Base-by-base conservation (phyloP, 140 eudicot species). In the Flaveria floridana region DNA sequence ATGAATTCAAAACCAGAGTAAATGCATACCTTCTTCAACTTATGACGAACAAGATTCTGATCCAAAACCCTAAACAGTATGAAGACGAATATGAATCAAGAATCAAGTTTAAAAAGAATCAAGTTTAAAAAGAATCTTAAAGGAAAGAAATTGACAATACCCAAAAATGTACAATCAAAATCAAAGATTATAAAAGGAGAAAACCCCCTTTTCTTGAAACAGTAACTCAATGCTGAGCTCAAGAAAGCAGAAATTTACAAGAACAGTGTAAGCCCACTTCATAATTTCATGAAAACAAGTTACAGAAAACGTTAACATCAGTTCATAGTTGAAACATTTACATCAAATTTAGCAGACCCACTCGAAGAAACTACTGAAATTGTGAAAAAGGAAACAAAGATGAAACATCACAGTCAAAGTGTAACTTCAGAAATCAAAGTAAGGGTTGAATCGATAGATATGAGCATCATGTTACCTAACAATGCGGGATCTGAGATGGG, bases 401-500 rank as follows among this genome's bases (percentile, higher is more conserved):
- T 82, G 67, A 79, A 46, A 59, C 75, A 78, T 83, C 77, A 65
- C 18, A 72, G 68, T 63, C 72, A 7, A 18, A 8, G 50, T 34
- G 41, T 34, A 34, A 34, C 41, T 34, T 34, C 41, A 34, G 41
- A 34, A 34, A 34, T 34, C 41, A 34, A 34, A 34, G 41, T 34
- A 34, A 34, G 41, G 41, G 41, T 34, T 34, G 41, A 34, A 63
- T 67, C 58, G 77, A 70, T 20, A 34, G 53, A 69, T 39, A 55
- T 8, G 59, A 78, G 80, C 56, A 48, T 79, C 53, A 81, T 81
- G 71, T 58, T 87, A 87, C 96, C 96, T 85, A 90, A 80, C 77
- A 80, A 86, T 81, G 65, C 48, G 81, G 86, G 92, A 86, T 89
- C 92, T 89, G 87, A 81, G 78, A 79, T 68, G 76, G 69, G 78